Base-by-base conservation (phyloP, 2,329 filamentous ascomycete species). In the Neospermospora avenae region DNA sequence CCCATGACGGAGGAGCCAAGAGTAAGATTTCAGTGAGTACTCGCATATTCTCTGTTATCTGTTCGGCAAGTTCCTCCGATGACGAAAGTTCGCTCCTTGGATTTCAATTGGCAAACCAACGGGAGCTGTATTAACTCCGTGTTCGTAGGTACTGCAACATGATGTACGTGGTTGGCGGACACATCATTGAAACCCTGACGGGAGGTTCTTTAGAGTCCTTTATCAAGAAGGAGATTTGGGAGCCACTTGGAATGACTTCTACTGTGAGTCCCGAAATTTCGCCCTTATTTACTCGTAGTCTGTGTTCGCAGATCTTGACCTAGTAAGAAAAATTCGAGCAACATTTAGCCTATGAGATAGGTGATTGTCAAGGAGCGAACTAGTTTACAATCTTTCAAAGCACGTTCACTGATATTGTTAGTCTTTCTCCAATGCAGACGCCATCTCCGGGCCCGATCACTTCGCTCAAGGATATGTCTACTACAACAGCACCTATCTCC, bases 211-310 rank as follows among this genome's bases (percentile, higher is more conserved):
- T 83, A 3, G 74, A 74, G 0, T 67, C 74, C 4, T 77, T 80
- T 39, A 68, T 83, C 10, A 70, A 69, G 7, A 69, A 75, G 20
- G 62, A 69, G 10, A 71, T 83, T 46, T 82, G 79, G 75, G 62
- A 62, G 2, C 80, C 79, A 0, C 71, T 83, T 28, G 74, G 72
- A 2, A 82, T 83, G 80, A 65, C 69, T 3, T 74, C 76, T 53
- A 79, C 78, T 0, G 67, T 67, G 60, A 63, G 67, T 66, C 6
- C 28, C 13, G 5, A 3, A 16, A 8, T 44, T n/a, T 55, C 25
- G 48, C 24, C 41, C 22, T 2, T 44, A 39, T 20, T 28, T 25
- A 56, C 53, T 8, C 16, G n/a, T 25, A 18, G 7, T 16, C 18
- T n/a, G 3, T 16, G 20, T 24, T 16, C 10, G 24, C 37, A 20